A percentile compares a stretch with the other conserved stretches of the same genome.
These are phyloP conservation scores for Ilyonectria robusta DNA, from an alignment of 2,329 filamentous ascomycete species.

Conservation along the genomic window DNA sequence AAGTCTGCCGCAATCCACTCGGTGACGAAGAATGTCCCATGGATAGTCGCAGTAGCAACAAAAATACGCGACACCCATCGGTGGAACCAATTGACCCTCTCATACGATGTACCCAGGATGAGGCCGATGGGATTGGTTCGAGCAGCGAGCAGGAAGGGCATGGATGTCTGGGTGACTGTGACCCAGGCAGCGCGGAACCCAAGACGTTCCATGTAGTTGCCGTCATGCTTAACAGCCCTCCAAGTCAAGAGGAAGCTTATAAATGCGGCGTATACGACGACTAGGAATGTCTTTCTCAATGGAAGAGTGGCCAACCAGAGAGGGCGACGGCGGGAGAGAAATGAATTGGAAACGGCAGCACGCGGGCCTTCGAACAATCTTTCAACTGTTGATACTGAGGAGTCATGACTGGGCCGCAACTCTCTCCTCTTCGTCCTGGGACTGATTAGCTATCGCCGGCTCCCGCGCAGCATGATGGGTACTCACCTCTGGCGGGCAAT, in stretches of 20 bases:
- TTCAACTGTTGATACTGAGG: conserved; percentile 34
- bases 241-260: conserved; percentile 42
- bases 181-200: conserved; percentile 48
- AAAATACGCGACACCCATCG: conserved; percentile 44
- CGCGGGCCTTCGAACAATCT: conserved; percentile 34
- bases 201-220: conserved; percentile 44
- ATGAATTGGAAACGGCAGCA: conserved; percentile 18
- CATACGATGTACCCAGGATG: conserved; percentile 44
- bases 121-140: conserved; percentile 44
- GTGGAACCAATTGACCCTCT: conserved; percentile 47
- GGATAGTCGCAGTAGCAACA: conserved; percentile 44
- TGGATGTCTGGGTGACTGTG: conserved; percentile 40
- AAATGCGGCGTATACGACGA: conserved; percentile 40
- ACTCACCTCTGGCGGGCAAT: conserved; percentile 45
- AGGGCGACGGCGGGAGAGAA: conserved; percentile 30
- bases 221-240: conserved; percentile 47
- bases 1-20: conserved; percentile 46
- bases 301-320: conserved; percentile 34
- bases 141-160: conserved; percentile 44
- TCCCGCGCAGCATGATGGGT: not conserved
- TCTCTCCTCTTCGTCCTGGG: conserved; percentile 38
- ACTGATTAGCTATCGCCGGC: not conserved
- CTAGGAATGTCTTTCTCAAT: conserved; percentile 31
- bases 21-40: conserved; percentile 42
- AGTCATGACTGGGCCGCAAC: conserved; percentile 30